phyloP scores from a whole-genome alignment of 495 filamentous ascomycete species.

The Pyrenopolyporus hunteri region DNA sequence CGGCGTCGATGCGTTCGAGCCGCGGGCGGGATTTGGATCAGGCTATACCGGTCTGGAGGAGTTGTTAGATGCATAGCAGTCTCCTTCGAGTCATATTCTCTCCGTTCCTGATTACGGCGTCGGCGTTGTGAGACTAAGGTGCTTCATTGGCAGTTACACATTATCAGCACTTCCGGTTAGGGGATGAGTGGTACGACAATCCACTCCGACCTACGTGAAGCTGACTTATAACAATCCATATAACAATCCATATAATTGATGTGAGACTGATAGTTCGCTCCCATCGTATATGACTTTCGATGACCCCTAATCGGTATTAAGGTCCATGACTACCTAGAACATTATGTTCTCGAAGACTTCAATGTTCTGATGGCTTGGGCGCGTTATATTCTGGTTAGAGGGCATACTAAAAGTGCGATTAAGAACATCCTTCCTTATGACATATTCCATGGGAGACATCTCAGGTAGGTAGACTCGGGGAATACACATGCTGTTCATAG shows the following conservation, averaged over 20 bases:
- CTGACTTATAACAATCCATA: slow-evolving; percentile 15
- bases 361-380: too few species aligned
- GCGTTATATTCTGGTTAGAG: too few species aligned
- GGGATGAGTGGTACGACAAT: slow-evolving; percentile 21
- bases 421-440: too few species aligned
- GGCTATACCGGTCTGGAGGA: slow-evolving; percentile 4
- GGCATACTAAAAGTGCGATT: too few species aligned
- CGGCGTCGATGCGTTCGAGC: slow-evolving; percentile 9
- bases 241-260: slow-evolving; percentile 5
- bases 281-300: too few species aligned
- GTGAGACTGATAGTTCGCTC: too few species aligned
- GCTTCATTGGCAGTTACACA: slow-evolving; percentile 37
- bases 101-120: slow-evolving; percentile 33
- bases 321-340: too few species aligned
- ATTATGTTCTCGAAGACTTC: too few species aligned
- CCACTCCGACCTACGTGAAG: slow-evolving; percentile 11
- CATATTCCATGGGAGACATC: too few species aligned
- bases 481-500: too few species aligned
- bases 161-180: slow-evolving; percentile 24
- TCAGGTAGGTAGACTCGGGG: too few species aligned
- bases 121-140: slow-evolving; percentile 41
- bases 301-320: too few species aligned
- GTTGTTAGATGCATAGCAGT: slow-evolving; percentile 24
- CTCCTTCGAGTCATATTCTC: slow-evolving; percentile 20
- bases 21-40: slow-evolving; percentile 11